Percentiles rank a stretch among this genome's conserved stretches.
phyloP scores from a whole-genome alignment of 2,329 filamentous ascomycete species.

The Leptographium galeiforme region DNA sequence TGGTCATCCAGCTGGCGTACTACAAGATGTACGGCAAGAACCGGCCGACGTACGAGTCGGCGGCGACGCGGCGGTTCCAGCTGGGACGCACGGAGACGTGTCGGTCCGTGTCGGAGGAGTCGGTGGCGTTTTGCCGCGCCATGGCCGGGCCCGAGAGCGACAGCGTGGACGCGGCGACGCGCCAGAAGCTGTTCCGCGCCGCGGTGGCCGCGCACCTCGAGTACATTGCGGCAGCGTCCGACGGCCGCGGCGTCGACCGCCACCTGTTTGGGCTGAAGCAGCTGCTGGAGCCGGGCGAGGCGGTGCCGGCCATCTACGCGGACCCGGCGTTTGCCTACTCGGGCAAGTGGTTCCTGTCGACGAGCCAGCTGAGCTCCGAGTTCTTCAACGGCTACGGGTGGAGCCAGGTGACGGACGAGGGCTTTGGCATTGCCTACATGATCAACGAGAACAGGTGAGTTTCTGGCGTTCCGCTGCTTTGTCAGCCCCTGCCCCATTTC shows the following conservation, averaged over 20 bases:
- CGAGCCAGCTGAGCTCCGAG: slow-evolving; percentile 82
- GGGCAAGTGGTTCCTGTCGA: slow-evolving; percentile 77
- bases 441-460: slow-evolving; percentile 91
- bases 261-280: slow-evolving; percentile 98
- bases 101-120: slow-evolving; percentile 81
- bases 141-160: slow-evolving; percentile 55
- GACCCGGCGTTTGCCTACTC: slow-evolving; percentile 81
- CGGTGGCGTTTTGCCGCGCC: slow-evolving; percentile 75
- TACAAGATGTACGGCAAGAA: slow-evolving; percentile 99
- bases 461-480: not conserved
- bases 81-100: slow-evolving; percentile 94
- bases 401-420: slow-evolving; percentile 93
- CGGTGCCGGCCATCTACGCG: slow-evolving; percentile 68
- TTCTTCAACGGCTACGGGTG: slow-evolving; percentile 99
- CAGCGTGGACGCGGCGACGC: slow-evolving; percentile 28
- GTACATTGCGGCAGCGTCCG: slow-evolving; percentile 79
- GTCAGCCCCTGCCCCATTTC: too few relatives aligned
- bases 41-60: slow-evolving; percentile 94
- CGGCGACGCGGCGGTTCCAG: slow-evolving; percentile 88
- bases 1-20: slow-evolving; percentile 97
- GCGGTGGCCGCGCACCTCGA: slow-evolving; percentile 73
- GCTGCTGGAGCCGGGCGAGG: slow-evolving; percentile 66
- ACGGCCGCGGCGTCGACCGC: slow-evolving; percentile 87
- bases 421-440: slow-evolving; percentile 98
- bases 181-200: slow-evolving; percentile 63